phyloP scores from a whole-genome alignment of 140 eudicot species.

The Stevia rebaudiana region DNA sequence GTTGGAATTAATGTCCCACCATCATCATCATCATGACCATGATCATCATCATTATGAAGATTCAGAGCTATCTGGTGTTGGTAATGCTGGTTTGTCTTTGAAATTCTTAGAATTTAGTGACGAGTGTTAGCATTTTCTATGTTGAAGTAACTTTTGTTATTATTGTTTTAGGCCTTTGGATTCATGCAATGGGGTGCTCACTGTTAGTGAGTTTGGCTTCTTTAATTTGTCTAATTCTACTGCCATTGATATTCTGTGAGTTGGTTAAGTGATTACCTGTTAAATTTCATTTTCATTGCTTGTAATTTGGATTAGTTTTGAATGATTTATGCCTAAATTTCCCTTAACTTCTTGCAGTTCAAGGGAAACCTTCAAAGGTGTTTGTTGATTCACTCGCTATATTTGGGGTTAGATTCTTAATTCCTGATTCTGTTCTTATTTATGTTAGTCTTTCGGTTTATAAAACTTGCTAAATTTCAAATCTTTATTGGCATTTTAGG shows the following conservation, averaged over 20 bases:
- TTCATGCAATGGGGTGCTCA: constrained; percentile 89
- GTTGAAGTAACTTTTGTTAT: background rate
- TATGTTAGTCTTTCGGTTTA: background rate
- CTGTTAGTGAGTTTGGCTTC: constrained; percentile 98
- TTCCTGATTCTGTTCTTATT: background rate
- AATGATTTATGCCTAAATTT: background rate
- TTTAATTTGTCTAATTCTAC: constrained; percentile 69
- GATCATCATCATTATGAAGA: constrained; percentile 25
- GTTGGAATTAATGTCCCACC: constrained; percentile 39
- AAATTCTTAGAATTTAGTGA: background rate
- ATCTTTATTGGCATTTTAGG: constrained; percentile 31
- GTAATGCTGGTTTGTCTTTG: constrained; percentile 27
- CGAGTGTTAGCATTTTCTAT: background rate
- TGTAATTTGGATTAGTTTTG: background rate
- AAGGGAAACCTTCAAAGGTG: background rate
- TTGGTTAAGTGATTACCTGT: constrained; percentile 12
- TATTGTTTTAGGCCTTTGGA: constrained; percentile 64
- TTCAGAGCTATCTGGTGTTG: constrained; percentile 52
- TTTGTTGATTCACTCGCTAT: background rate
- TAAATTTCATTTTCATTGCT: background rate
- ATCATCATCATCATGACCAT: constrained; percentile 17
- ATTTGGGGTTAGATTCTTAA: constrained; percentile 64
- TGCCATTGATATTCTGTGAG: constrained; percentile 85
- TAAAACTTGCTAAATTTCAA: background rate
- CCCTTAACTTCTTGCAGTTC: background rate